A percentile compares a stretch with the other conserved stretches of the same genome.
Evolutionary conservation across 208 protist genomes (phyloP).

Genomic region (Phytomonas francai): DNA sequence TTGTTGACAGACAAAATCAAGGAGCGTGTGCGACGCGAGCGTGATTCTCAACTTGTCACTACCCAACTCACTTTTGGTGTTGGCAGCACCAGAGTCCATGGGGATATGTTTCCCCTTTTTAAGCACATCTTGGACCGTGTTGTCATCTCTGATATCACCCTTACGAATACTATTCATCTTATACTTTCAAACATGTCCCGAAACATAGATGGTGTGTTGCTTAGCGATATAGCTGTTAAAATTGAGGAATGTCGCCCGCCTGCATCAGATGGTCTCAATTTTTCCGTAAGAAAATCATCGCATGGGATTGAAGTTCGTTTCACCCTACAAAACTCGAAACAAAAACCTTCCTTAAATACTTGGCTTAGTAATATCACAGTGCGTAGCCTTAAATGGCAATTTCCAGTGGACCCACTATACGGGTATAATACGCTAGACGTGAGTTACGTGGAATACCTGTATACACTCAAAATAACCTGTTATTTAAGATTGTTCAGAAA

Average conservation of each 20-base stretch:
- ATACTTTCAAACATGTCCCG: constrained; percentile 58
- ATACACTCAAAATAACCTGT: constrained; percentile 60
- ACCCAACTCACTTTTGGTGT: constrained; percentile 53
- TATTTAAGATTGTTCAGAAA: constrained; percentile 30
- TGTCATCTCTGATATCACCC: constrained; percentile 53
- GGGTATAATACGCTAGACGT: constrained; percentile 47
- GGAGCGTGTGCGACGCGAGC: constrained; percentile 59
- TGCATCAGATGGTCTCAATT: constrained; percentile 27
- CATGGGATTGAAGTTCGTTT: constrained; percentile 49
- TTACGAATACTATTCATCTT: constrained; percentile 69
- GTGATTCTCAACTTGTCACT: constrained; percentile 64
- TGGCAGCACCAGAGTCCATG: constrained; percentile 71
- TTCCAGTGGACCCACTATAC: constrained; percentile 33
- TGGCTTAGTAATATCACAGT: constrained; percentile 70
- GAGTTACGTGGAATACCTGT: constrained; percentile 79
- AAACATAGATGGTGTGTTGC: constrained; percentile 57
- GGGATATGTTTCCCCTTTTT: constrained; percentile 86
- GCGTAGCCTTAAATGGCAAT: constrained; percentile 72
- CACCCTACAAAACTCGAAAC: constrained; percentile 21
- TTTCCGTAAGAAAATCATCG: constrained; percentile 23
- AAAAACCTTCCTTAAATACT: constrained; percentile 48
- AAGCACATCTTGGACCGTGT: constrained; percentile 46
- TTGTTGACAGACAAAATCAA: constrained; percentile 37
- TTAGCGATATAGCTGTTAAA: constrained; percentile 27
- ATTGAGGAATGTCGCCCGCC: constrained; percentile 67